Base-by-base conservation (phyloP, 768 basidiomycete species). In the Mycena amicta region DNA sequence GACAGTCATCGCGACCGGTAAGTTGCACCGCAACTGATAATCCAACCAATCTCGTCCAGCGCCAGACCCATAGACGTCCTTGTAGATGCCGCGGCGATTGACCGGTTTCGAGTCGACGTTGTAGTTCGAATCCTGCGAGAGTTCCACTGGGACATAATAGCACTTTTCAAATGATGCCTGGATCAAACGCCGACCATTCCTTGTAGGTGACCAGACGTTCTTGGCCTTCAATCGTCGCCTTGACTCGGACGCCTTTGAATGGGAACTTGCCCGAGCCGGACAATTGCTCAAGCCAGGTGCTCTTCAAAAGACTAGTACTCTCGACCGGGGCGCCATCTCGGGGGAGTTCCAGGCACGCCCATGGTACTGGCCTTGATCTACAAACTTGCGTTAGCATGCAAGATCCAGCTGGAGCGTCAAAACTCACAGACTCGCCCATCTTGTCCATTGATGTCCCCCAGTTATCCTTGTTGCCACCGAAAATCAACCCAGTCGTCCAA, bases 251-350 rank as follows among this genome's bases (percentile, higher is more conserved):
- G 28, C 97, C 96, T 66, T 90, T 84, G 81, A 92, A 95, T 2
- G 94, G 94, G 80, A 97, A 96, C 63, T 81, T 79, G 22, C 87
- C 88, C 31, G 78, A 71, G 12, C 64, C 74, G 18, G 84, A 86
- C 45, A 98, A 75, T 52, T 81, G 77, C 62, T 83, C 83, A 56
- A 99, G 69, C 97, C 97, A 99, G 0, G 96, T 91, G 71, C 94
- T 96, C 80, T 95, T 95, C 63, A 95, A 71, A 53, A 99, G 73
- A 5, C 97, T 97, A 2, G 89, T 94, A 62, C 98, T 98, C 74
- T 99, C 97, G 37, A 99, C 80, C 0, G 97, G 95, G 0, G 96
- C 92, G 8, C 97, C 97, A 68, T 98, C 95, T 63, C 97, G 81
- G 1, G n/a, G 97, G 95, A 0, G 95, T 96, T 11, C 93, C 97